Percentiles rank a stretch among this genome's conserved stretches.
phyloP scores from a whole-genome alignment of 1,284 basidiomycete species.

The Vanrija pseudolonga region DNA sequence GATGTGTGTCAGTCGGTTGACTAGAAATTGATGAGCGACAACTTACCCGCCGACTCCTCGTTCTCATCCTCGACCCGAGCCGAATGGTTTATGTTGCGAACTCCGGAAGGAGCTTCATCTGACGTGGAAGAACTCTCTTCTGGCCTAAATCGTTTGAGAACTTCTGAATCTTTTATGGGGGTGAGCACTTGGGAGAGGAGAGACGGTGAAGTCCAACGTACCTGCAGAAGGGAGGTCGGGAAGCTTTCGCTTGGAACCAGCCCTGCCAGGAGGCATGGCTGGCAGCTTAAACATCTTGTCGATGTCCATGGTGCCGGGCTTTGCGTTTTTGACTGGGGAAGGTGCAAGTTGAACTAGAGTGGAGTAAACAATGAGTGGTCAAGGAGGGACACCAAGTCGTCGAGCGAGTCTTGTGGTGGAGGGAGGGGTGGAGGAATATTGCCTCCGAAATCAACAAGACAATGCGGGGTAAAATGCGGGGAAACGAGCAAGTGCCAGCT shows the following conservation, averaged over 20 bases:
- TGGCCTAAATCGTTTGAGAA: slow-evolving; percentile 12
- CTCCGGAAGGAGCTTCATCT: background rate
- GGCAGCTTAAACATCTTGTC: slow-evolving; percentile 49
- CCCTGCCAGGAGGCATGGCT: slow-evolving; percentile 31
- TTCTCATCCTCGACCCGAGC: slow-evolving; percentile 57
- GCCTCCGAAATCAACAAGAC: no score
- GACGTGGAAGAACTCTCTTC: background rate
- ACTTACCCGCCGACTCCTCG: slow-evolving; percentile 54
- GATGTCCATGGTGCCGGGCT: slow-evolving; percentile 38
- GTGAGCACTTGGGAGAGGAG: background rate
- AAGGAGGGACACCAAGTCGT: no score
- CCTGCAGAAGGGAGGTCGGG: slow-evolving; percentile 71
- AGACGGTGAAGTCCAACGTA: slow-evolving; percentile 9
- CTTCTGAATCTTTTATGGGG: background rate
- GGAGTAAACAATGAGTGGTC: no score
- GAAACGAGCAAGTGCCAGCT: no score
- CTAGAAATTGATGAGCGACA: background rate
- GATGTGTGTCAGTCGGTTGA: no score
- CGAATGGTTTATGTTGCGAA: slow-evolving; percentile 20
- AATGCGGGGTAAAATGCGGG: no score
- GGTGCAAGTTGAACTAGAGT: no score
- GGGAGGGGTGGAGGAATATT: no score
- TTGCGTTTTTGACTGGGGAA: no score
- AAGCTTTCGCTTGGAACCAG: slow-evolving; percentile 70
- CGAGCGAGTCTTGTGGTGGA: no score